These are phyloP conservation scores for Komagataella phaffii DNA, from an alignment of 805 yeast species.

Conservation along the genomic window DNA sequence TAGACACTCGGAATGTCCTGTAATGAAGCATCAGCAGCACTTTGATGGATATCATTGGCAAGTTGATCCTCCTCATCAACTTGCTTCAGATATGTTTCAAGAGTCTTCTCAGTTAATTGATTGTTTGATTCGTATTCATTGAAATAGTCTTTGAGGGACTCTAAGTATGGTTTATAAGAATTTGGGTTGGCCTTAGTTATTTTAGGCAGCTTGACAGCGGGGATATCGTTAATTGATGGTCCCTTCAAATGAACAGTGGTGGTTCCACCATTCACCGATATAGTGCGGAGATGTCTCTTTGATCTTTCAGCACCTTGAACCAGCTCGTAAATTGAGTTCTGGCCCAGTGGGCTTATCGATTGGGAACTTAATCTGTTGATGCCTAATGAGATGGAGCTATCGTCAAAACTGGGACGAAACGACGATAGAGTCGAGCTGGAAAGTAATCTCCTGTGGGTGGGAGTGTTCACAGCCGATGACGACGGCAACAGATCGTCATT, in stretches of 20 bases:
- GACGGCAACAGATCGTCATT: neutral
- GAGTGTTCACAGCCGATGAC: constrained; percentile 1
- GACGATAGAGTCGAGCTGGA: constrained; percentile 15
- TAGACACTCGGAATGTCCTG: constrained; percentile 55
- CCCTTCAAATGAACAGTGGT: constrained; percentile 33
- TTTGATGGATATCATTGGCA: neutral
- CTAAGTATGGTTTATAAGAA: constrained; percentile 29
- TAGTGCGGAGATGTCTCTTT: constrained; percentile 14
- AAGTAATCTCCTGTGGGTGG: constrained; percentile 8
- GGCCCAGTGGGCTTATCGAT: constrained; percentile 43
- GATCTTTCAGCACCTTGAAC: constrained; percentile 31
- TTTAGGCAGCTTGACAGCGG: constrained; percentile 57
- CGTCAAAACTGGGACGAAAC: constrained; percentile 18
- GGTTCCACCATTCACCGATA: constrained; percentile 19
- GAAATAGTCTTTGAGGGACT: constrained; percentile 28
- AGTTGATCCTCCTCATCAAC: constrained; percentile 11
- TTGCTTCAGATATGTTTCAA: constrained; percentile 20
- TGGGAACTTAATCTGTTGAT: constrained; percentile 23
- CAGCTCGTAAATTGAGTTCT: constrained; percentile 67
- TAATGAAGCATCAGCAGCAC: constrained; percentile 12
- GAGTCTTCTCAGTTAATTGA: constrained; percentile 27
- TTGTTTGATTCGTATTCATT: constrained; percentile 27
- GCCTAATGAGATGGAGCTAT: constrained; percentile 21
- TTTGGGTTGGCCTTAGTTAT: constrained; percentile 29
- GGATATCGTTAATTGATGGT: constrained; percentile 78